phyloP scores from a whole-genome alignment of 495 filamentous ascomycete genomes.

The Neohortaea acidophila region DNA sequence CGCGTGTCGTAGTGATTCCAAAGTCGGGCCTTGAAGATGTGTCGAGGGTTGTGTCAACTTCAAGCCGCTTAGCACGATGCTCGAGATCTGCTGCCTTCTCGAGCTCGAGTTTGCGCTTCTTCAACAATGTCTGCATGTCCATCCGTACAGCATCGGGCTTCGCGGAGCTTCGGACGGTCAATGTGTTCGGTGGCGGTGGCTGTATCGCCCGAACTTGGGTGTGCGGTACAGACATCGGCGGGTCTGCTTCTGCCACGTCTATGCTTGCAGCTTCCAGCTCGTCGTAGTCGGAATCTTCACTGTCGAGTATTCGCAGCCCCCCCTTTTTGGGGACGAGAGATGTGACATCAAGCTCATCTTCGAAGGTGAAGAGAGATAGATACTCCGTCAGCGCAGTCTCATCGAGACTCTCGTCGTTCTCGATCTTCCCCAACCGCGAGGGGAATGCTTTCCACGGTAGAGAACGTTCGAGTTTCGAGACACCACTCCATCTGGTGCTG shows the following conservation, averaged over 20 bases:
- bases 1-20: too few relatives aligned
- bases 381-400: conserved; percentile 21
- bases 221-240: background rate
- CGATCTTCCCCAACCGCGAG: conserved; percentile 20
- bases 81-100: conserved; percentile 15
- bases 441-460: conserved; percentile 31
- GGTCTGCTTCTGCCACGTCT: background rate
- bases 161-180: conserved; percentile 10
- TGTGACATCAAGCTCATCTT: conserved; percentile 21
- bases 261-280: conserved; percentile 24
- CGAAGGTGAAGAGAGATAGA: conserved; percentile 11
- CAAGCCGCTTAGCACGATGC: too few relatives aligned
- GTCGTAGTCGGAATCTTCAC: conserved; percentile 33
- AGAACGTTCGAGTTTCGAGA: conserved; percentile 28
- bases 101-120: conserved; percentile 22
- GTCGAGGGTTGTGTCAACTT: too few relatives aligned
- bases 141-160: background rate
- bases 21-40: too few relatives aligned
- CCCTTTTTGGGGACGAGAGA: conserved; percentile 36
- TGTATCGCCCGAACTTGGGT: background rate
- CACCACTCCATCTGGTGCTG: conserved; percentile 29
- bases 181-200: background rate
- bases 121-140: conserved; percentile 20
- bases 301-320: conserved; percentile 37
- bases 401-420: conserved; percentile 23